phyloP scores from a whole-genome alignment of 2,329 filamentous ascomycete genomes.

The Pyrenochaeta sp. region DNA sequence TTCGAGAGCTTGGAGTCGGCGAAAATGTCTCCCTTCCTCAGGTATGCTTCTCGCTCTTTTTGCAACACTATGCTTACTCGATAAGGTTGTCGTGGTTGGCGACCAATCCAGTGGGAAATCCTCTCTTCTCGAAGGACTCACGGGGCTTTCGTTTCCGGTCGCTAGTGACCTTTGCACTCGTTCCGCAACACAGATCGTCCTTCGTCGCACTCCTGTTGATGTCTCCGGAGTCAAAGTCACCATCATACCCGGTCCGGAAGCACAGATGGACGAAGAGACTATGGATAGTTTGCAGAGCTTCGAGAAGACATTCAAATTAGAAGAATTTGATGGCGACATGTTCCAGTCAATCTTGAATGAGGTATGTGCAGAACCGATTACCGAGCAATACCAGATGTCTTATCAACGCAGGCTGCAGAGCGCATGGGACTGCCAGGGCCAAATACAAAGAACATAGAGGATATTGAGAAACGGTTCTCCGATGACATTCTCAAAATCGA shows the following conservation, averaged over 20 bases:
- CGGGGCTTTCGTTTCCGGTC: slow-evolving; percentile 13
- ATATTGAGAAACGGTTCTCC: slow-evolving; percentile 14
- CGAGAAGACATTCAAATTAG: slow-evolving; percentile 1
- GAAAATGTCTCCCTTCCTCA: slow-evolving; percentile 13
- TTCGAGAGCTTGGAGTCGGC: slow-evolving; percentile 14
- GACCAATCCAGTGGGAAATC: slow-evolving; percentile 16
- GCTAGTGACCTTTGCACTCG: slow-evolving; percentile 15
- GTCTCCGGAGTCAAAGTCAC: slow-evolving; percentile 7
- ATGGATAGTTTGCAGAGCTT: slow-evolving; percentile 5
- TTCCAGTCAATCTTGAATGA: slow-evolving; percentile 11
- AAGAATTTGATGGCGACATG: slow-evolving; percentile 8
- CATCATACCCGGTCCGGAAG: slow-evolving; percentile 11
- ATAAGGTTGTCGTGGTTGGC: slow-evolving; percentile 10
- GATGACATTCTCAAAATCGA: slow-evolving; percentile 50
- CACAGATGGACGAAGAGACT: slow-evolving; percentile 6
- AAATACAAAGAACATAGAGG: slow-evolving; percentile 10
- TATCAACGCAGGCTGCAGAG: slow-evolving; percentile 14
- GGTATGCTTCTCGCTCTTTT: slow-evolving; percentile 3
- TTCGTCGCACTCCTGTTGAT: slow-evolving; percentile 7
- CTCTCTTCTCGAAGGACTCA: slow-evolving; percentile 12
- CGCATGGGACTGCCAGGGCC: slow-evolving; percentile 15
- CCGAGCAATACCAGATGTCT: neutral
- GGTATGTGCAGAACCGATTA: neutral
- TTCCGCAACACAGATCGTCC: slow-evolving; percentile 16
- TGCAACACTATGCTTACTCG: neutral